Evolutionary conservation across 371 early-diverging fungal species (phyloP), one percentile per base, ranked within the genome.

Genomic region (Cokeromyces recurvatus): DNA sequence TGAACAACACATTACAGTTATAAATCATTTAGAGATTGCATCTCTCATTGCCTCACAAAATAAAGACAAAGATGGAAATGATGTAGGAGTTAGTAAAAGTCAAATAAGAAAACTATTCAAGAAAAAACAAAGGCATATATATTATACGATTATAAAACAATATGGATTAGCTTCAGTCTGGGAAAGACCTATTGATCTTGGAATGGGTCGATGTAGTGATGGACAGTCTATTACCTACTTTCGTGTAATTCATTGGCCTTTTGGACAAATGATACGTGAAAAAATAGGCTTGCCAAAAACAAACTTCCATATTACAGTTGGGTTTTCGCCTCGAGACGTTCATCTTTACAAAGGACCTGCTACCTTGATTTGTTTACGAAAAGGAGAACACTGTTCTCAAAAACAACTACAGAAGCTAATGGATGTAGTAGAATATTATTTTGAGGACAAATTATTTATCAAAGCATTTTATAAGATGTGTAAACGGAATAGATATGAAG

Each of bases 301-400:
- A 2, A 32, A 56, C 35, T 62, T 62, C 32, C 62, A 62, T 36
- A 46, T 62, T 25, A 62, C 62, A 0, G 46, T 48, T 15, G 62
- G 62, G 2, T 62, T 55, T 20, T 12, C 27, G 2, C 62, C 62
- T 0, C 49, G 32, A 12, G 62, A 62, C 46, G 50, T 62, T 3
- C 50, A 56, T 31, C 15, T 38, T 10, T 62, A 62, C 24, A 62
- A 62, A 32, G 62, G 62, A 0, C 62, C 57, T 14, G 62, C 38
- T 1, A 35, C 57, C 11, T 46, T 62, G 3, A 2, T 51, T 6
- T 56, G 48, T 34, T 29, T 62, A 17, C 32, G 46, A 29, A 25
- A 31, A 8, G n/a, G n/a, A n/a, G n/a, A n/a, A n/a, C n/a, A n/a
- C n/a, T n/a, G n/a, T n/a, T n/a, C n/a, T n/a, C n/a, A n/a, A n/a